Evolutionary conservation across 345 rosid species (phyloP), one percentile per base, ranked within the genome.

Genomic region (Turnera subulata): DNA sequence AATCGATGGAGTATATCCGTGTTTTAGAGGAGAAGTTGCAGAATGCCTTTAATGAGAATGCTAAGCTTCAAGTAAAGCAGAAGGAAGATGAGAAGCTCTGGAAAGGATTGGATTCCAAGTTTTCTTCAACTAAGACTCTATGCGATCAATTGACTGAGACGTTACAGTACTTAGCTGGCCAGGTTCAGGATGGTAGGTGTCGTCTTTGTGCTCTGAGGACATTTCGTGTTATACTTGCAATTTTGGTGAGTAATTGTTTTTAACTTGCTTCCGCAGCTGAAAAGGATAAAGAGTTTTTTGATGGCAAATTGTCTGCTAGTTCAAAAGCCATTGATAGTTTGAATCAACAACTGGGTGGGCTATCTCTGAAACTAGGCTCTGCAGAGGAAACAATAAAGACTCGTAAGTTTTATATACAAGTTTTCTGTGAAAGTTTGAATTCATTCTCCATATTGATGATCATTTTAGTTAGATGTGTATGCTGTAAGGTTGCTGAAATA

Each of bases 81-180:
- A 93, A 82, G 59, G 97, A 89, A 68, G 90, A 89, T 58, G 88
- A 89, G 62, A 93, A 89, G 77, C 84, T 89, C 35, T 93, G 99
- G 99, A 83, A 71, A 74, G 99, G 97, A 52, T 23, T 87, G 78
- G 89, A 82, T 66, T 93, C 95, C 24, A 86, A 86, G 43, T 83
- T 86, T 62, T 83, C 95, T 70, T 86, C 96, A 9, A 89, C 98
- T 5, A 89, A 86, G 79, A 72, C 73, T 45, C 62, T 89, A 6
- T 92, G 82, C 42, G 87, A 86, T 76, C 97, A 89, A 66, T 82
- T 84, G 64, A 81, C 96, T 26, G 98, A 86, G 59, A 84, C 95
- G 25, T 74, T 92, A 47, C 93, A 86, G 60, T 85, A 69, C 52
- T 71, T 92, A 71, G 87, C 93, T 43, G 52, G 78, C 48, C 97